These are phyloP conservation scores for Pyrenophora seminiperda DNA, from an alignment of 2,329 filamentous ascomycete genomes.

Conservation along the genomic window DNA sequence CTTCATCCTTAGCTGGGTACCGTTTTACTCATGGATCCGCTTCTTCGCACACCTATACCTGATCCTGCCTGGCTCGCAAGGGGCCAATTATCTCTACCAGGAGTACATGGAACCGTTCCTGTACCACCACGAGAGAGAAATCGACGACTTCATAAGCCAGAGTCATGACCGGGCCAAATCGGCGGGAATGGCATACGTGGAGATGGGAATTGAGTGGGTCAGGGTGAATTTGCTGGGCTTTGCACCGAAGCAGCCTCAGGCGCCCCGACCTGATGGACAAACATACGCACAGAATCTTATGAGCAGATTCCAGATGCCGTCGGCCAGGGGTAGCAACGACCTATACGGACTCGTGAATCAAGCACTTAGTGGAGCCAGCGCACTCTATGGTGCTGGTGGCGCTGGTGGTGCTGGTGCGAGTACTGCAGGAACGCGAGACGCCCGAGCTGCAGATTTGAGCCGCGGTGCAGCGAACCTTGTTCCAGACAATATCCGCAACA, in stretches of 20 bases:
- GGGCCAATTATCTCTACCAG: slow-evolving; percentile 84
- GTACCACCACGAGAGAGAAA: slow-evolving; percentile 80
- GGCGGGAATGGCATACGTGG: slow-evolving; percentile 68
- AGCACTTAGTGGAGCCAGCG: slow-evolving; percentile 69
- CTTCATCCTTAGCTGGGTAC: slow-evolving; percentile 88
- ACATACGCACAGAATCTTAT: slow-evolving; percentile 81
- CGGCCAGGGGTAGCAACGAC: slow-evolving; percentile 68
- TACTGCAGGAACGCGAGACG: slow-evolving; percentile 40
- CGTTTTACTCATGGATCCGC: slow-evolving; percentile 92
- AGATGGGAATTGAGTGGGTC: slow-evolving; percentile 59
- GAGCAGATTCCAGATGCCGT: slow-evolving; percentile 82
- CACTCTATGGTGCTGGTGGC: slow-evolving; percentile 46
- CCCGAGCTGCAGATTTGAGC: slow-evolving; percentile 58
- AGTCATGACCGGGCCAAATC: slow-evolving; percentile 78
- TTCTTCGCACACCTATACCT: slow-evolving; percentile 89
- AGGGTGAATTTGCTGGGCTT: slow-evolving; percentile 80
- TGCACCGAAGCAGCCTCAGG: slow-evolving; percentile 56
- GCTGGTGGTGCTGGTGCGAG: too few species aligned
- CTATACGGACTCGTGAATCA: slow-evolving; percentile 79
- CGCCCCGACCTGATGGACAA: slow-evolving; percentile 55
- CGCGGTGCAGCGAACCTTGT: slow-evolving; percentile 66
- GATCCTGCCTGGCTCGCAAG: slow-evolving; percentile 96
- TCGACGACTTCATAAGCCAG: slow-evolving; percentile 86
- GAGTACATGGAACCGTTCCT: slow-evolving; percentile 87
- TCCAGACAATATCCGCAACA: slow-evolving; percentile 68